Percentiles rank a stretch among this genome's conserved stretches.
Evolutionary conservation across 805 yeast genomes (phyloP).

Genomic region (Nakazawaea siamensis): DNA sequence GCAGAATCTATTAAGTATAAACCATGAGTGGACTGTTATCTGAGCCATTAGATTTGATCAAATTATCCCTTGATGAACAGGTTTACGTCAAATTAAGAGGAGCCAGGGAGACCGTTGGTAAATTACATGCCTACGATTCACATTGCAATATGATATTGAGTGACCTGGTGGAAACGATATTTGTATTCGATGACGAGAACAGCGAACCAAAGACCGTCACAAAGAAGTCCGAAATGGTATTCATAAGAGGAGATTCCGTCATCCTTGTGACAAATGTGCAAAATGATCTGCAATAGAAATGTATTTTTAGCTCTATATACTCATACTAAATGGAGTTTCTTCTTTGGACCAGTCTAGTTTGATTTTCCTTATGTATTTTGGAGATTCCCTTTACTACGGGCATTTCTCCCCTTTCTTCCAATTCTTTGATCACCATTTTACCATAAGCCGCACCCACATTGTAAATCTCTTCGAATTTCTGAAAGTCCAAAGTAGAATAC

Average conservation of each 20-base stretch:
- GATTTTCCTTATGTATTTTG: slow-evolving; percentile 20
- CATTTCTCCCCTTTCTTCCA: slow-evolving; percentile 44
- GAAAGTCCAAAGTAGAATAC: slow-evolving; percentile 88
- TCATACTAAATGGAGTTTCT: slow-evolving; percentile 49
- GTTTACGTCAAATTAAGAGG: slow-evolving; percentile 89
- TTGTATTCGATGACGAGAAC: slow-evolving; percentile 42
- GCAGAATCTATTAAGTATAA: not conserved
- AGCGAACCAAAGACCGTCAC: slow-evolving; percentile 33
- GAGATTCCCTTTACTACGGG: slow-evolving; percentile 54
- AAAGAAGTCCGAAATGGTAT: slow-evolving; percentile 77
- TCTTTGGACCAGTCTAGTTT: slow-evolving; percentile 31
- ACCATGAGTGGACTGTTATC: slow-evolving; percentile 16
- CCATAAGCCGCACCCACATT: slow-evolving; percentile 76
- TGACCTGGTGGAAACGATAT: slow-evolving; percentile 83
- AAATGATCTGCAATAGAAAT: not conserved
- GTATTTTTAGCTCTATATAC: too few species aligned
- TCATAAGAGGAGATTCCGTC: slow-evolving; percentile 97
- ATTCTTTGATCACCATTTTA: slow-evolving; percentile 40
- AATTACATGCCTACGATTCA: slow-evolving; percentile 88
- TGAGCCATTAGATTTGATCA: slow-evolving; percentile 88
- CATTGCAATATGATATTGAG: slow-evolving; percentile 95
- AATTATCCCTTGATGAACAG: slow-evolving; percentile 77
- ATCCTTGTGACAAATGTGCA: slow-evolving; percentile 48
- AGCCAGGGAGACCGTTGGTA: slow-evolving; percentile 86
- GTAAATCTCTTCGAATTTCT: slow-evolving; percentile 84